Base-by-base conservation (phyloP, 352 stramenopile species). In the Pythium sp. region DNA sequence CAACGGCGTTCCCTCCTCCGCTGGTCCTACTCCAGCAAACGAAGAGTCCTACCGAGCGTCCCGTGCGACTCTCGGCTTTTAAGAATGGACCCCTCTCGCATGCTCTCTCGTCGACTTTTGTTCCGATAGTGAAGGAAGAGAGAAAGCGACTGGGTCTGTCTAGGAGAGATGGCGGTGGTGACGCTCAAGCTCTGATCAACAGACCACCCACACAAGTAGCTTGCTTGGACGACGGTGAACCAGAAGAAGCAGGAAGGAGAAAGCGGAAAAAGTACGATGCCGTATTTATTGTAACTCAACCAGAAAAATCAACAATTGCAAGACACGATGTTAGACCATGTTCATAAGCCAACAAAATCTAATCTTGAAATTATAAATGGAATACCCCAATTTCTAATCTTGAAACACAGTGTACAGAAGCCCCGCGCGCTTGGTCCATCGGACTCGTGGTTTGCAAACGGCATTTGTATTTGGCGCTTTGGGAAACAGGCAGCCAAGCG, bases 1-100 rank as follows among this genome's bases (percentile, higher is more conserved):
- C 22, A 36, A 24, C 5, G 43, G 51, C n/a, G 36, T 22, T 26
- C 61, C 26, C 15, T 11, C 43, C 22, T 36, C 53, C 15, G 30
- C 58, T 30, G 26, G 47, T 24, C 38, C 49, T 15, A 32, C 51
- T 34, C 63, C 43, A 24, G 65, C 26, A 36, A 76, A 62, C 56
- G 62, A 68, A 60, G 67, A 72, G 22, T 56, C 58, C 20, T 82
- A 86, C 62, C 76, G 80, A 11, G 77, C 77, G 59, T 67, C 76
- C 46, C 82, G 84, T 46, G 84, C 84, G 18, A 93, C 84, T 34
- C 80, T 93, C 36, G 84, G 84, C 15, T 93, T 93, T 68, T 93
- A 61, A 71, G 11, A 41, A 22, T 46, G 12, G 24, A 14, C 34
- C 22, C 32, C 6, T 51, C 43, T 22, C 41, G 8, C 43, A 3